phyloP scores from a whole-genome alignment of 352 stramenopile species.

The Paralagenidium karlingii region DNA sequence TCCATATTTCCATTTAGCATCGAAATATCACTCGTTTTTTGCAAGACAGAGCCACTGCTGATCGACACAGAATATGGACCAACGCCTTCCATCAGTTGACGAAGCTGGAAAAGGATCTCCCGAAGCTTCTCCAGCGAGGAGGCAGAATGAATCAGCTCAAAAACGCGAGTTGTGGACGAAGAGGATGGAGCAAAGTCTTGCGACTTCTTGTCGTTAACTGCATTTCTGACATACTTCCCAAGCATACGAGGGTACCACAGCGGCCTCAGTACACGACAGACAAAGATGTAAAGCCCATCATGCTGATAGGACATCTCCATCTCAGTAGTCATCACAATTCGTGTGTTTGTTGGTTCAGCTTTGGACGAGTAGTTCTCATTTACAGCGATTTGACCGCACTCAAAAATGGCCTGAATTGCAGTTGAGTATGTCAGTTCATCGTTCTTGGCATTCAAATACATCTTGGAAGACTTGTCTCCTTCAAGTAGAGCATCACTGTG shows the following conservation, averaged over 20 bases:
- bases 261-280: conserved; percentile 64
- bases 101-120: conserved; percentile 72
- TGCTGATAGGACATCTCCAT: conserved; percentile 83
- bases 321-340: conserved; percentile 76
- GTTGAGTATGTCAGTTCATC: conserved; percentile 70
- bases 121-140: conserved; percentile 59
- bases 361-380: conserved; percentile 11
- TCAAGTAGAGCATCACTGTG: conserved; percentile 44
- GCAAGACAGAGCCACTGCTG: conserved; percentile 20
- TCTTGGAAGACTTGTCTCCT: too few relatives aligned
- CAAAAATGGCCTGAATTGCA: conserved; percentile 74
- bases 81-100: conserved; percentile 67
- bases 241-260: conserved; percentile 57
- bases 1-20: conserved; percentile 39
- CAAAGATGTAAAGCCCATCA: conserved; percentile 68
- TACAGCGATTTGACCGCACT: conserved; percentile 28
- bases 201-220: background rate
- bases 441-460: conserved; percentile 57
- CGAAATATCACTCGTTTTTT: too few relatives aligned
- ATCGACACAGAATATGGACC: conserved; percentile 69
- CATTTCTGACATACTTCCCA: conserved; percentile 26
- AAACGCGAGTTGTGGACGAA: conserved; percentile 16
- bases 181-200: background rate
- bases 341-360: conserved; percentile 19
- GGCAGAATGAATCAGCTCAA: conserved; percentile 22